Percentiles rank a stretch among this genome's conserved stretches.
These are phyloP conservation scores for Linnemannia hyalina DNA, from an alignment of 192 early-diverging fungal genomes.

Conservation along the genomic window DNA sequence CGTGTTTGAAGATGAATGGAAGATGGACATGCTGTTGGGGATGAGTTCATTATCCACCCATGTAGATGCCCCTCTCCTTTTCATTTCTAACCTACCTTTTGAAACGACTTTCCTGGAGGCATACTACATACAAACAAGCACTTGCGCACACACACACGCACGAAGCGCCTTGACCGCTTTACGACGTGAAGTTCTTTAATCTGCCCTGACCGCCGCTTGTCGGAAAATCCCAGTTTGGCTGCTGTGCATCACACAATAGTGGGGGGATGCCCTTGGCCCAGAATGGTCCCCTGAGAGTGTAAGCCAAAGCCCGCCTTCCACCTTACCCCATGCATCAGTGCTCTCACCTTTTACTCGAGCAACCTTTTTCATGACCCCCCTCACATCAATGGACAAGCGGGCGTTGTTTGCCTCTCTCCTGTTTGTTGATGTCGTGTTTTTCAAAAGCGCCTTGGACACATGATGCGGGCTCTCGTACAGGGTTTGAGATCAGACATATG, in stretches of 20 bases:
- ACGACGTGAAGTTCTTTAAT: neutral
- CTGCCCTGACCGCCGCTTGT: neutral
- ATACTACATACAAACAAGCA: neutral
- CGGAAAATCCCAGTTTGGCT: neutral
- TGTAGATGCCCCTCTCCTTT: neutral
- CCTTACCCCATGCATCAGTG: neutral
- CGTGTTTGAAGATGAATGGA: neutral
- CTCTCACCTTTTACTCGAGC: neutral
- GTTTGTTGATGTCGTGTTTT: neutral
- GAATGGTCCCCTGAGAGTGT: neutral
- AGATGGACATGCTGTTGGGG: neutral
- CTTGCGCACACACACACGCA: neutral
- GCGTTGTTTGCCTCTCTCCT: neutral
- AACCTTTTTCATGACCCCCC: neutral
- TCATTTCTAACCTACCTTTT: neutral
- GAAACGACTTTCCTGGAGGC: neutral
- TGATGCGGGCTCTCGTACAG: neutral
- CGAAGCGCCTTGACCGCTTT: slow-evolving; percentile 2
- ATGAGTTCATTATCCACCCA: neutral
- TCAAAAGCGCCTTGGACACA: neutral
- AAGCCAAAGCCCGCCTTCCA: neutral
- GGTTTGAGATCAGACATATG: neutral
- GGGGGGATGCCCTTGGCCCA: neutral
- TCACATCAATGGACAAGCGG: neutral
- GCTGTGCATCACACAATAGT: neutral